Conservation (phyloP, 139 green algal species). For the Chloropicon primus region DNA sequence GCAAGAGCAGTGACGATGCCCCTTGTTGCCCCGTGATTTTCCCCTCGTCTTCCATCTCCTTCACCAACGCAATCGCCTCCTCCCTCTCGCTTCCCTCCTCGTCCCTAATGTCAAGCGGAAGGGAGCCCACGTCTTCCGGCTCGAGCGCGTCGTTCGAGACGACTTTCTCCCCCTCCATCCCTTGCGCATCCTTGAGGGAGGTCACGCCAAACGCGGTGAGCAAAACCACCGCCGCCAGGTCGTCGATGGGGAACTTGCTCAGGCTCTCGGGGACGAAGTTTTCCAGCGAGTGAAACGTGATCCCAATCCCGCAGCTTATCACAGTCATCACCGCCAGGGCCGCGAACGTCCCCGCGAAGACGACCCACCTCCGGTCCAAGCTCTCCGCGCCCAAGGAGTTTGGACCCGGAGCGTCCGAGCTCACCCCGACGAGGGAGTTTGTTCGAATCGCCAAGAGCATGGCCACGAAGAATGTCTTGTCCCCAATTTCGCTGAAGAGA, state of each 20-base stretch:
- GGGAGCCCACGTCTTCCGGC: conserved; percentile 39
- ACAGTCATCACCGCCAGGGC: conserved; percentile 93
- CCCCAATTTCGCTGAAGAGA: conserved; percentile 71
- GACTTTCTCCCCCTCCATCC: background rate
- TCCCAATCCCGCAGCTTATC: conserved; percentile 64
- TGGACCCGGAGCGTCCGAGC: too few species aligned
- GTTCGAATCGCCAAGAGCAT: conserved; percentile 66
- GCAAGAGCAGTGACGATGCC: conserved; percentile 35
- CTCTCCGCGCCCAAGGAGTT: background rate
- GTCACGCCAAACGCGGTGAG: conserved; percentile 78
- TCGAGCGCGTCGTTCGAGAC: conserved; percentile 12
- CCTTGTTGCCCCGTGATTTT: background rate
- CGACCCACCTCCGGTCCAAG: conserved; percentile 8
- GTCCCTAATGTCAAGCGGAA: conserved; percentile 14
- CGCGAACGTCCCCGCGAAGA: conserved; percentile 90
- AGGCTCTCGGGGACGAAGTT: background rate
- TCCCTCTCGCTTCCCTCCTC: conserved; percentile 70
- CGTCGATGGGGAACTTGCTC: conserved; percentile 57
- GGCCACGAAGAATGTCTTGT: conserved; percentile 99
- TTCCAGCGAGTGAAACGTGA: background rate
- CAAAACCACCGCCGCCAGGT: conserved; percentile 61
- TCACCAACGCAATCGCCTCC: conserved; percentile 30
- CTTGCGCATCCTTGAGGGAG: conserved; percentile 37
- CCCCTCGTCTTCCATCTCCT: conserved; percentile 11
- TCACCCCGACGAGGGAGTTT: conserved; percentile 11